Base-by-base conservation (phyloP, 768 basidiomycete species). In the Mycena amicta region DNA sequence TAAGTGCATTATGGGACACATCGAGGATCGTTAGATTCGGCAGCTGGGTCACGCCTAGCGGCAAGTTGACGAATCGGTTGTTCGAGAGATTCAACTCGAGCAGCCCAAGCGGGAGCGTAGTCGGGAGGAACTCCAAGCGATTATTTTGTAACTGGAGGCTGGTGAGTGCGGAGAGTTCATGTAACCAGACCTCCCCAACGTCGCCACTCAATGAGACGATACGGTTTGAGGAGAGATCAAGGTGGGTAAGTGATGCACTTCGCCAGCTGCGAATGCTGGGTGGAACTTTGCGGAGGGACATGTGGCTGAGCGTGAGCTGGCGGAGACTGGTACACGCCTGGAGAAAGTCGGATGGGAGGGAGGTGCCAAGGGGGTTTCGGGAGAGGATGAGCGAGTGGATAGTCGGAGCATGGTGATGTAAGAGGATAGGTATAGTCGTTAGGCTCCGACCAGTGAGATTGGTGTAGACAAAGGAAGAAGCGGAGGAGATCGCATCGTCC, bases 281-380 rank as follows among this genome's bases (percentile, higher is more conserved):
- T 0, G 97, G 97, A 0, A 98, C 88, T 60, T 89, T 89, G 72
- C 95, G 96, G 81, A 97, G 88, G 8, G 89, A 91, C 90, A 96
- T 96, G 63, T 92, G 86, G 15, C 90, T 87, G 37, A 99, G 77
- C 13, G 88, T 85, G 33, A 99, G 83, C 65, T 96, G 93, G 53
- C 88, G 86, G 12, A 99, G 82, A 3, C 79, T 82, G 1, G 83
- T 84, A 70, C 94, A 96, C 5, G 88, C 84, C 72, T 96, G 92
- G 52, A 97, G 88, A 70, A 99, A 99, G 73, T 98, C 97, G 45
- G 92, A 85, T 1, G 96, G 96, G 30, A 98, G 89, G 71, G 98
- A 95, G 50, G 94, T 83, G 25, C 47, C 47, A 83, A 96, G 92
- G 2, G 95, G 94, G 69, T 98, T 99, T 41, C 91, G 86, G 2